Evolutionary conservation across 2,329 filamentous ascomycete species (phyloP).

Genomic region (Aspergillus tamarii): DNA sequence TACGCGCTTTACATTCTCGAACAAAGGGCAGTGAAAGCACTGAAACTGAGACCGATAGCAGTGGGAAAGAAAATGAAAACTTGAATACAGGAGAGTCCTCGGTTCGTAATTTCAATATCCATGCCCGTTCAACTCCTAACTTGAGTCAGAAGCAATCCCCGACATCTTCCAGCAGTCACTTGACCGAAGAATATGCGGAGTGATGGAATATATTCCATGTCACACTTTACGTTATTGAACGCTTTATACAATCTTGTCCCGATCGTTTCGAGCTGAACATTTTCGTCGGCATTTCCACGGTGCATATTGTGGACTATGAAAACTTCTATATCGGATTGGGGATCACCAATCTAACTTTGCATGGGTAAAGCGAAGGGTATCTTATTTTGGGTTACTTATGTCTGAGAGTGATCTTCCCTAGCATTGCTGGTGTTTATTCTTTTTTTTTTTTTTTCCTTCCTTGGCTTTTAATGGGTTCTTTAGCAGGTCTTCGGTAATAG

Average conservation of each 20-base stretch:
- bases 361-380: background rate
- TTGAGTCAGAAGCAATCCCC: background rate
- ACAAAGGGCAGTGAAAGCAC: conserved; percentile 31
- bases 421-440: background rate
- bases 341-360: background rate
- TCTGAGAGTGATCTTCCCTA: background rate
- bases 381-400: background rate
- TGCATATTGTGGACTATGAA: background rate
- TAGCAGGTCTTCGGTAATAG: background rate
- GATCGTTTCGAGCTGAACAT: background rate
- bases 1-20: conserved; percentile 38
- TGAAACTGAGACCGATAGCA: conserved; percentile 44
- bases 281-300: background rate
- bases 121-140: background rate
- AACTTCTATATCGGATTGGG: too few relatives aligned
- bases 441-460: background rate
- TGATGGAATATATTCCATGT: background rate
- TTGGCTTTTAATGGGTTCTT: background rate
- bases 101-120: background rate
- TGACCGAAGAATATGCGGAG: background rate
- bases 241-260: background rate
- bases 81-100: background rate
- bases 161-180: background rate
- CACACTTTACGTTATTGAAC: background rate
- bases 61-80: conserved; percentile 40